Conservation (phyloP, 345 rosid genomes). For the Eutrema japonicum region DNA sequence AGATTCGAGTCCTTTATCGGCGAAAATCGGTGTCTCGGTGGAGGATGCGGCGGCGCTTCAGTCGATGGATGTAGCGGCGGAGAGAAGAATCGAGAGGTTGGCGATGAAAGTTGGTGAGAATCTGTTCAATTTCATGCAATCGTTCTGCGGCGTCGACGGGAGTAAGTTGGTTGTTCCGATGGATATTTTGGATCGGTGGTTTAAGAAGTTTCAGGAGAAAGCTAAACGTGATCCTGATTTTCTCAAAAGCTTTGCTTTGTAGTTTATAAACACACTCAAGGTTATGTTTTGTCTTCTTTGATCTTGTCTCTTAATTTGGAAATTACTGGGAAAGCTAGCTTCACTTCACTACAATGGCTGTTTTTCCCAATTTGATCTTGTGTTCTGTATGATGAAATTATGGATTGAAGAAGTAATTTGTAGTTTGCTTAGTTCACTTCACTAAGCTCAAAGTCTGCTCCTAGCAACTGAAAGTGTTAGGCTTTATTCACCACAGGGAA, state of each 20-base stretch:
- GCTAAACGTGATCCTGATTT: conserved; percentile 91
- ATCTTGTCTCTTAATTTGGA: background rate
- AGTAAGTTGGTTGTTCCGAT: conserved; percentile 84
- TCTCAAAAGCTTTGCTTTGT: conserved; percentile 76
- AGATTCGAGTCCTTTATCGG: conserved; percentile 60
- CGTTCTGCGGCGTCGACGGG: conserved; percentile 92
- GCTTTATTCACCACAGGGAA: too few species aligned
- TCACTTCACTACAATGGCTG: background rate
- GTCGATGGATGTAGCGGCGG: conserved; percentile 73
- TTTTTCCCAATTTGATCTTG: conserved; percentile 10
- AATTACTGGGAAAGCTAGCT: background rate
- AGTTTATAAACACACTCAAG: conserved; percentile 20
- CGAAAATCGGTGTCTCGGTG: conserved; percentile 90
- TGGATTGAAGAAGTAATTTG: conserved; percentile 11
- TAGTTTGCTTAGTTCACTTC: background rate
- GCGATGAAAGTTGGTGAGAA: conserved; percentile 98
- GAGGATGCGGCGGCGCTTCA: conserved; percentile 68
- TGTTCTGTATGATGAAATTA: background rate
- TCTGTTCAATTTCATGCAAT: conserved; percentile 93
- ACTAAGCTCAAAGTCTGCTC: too few species aligned
- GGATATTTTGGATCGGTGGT: conserved; percentile 98
- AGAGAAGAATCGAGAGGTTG: conserved; percentile 72
- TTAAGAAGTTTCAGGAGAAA: conserved; percentile 90
- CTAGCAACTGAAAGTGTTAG: too few species aligned
- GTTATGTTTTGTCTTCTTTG: conserved; percentile 11